A percentile compares a stretch with the other conserved stretches of the same genome.
Evolutionary conservation across 192 early-diverging fungal species (phyloP).

Genomic region (Backusella tuberculispora): DNA sequence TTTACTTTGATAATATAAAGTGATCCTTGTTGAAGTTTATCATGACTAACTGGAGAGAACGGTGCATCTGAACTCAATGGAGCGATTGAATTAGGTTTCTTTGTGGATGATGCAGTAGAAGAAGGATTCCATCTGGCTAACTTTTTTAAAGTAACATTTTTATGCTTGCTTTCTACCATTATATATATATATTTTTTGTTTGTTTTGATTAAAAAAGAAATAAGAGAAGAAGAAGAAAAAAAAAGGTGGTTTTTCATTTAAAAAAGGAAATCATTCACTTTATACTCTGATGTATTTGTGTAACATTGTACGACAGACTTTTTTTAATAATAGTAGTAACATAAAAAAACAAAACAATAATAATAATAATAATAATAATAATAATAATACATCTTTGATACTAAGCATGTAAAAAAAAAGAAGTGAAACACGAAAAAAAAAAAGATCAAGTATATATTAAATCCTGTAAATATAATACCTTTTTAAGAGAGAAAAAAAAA

Average conservation of each 20-base stretch:
- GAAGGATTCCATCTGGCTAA: slow-evolving; percentile 20
- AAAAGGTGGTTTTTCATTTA: slow-evolving; percentile 4
- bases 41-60: slow-evolving; percentile 32
- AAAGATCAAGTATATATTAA: too few species aligned
- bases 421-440: too few species aligned
- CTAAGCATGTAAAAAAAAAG: too few species aligned
- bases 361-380: neutral
- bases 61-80: slow-evolving; percentile 21
- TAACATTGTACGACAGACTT: neutral
- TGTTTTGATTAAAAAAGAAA: neutral
- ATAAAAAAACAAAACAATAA: neutral
- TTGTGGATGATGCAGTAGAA: neutral
- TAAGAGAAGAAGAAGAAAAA: neutral
- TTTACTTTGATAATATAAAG: slow-evolving; percentile 41
- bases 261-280: slow-evolving; percentile 1
- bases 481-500: too few species aligned
- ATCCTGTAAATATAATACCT: too few species aligned
- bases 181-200: neutral
- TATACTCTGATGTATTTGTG: neutral
- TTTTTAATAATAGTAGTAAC: neutral
- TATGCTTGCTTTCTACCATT: slow-evolving; percentile 14
- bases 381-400: too few species aligned
- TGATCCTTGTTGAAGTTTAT: slow-evolving; percentile 33
- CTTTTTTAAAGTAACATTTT: slow-evolving; percentile 21
- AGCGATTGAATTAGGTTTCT: neutral